Evolutionary conservation across 192 early-diverging fungal genomes (phyloP), one percentile per base, ranked within the genome.

Genomic region (Pilobolus umbonatus): DNA sequence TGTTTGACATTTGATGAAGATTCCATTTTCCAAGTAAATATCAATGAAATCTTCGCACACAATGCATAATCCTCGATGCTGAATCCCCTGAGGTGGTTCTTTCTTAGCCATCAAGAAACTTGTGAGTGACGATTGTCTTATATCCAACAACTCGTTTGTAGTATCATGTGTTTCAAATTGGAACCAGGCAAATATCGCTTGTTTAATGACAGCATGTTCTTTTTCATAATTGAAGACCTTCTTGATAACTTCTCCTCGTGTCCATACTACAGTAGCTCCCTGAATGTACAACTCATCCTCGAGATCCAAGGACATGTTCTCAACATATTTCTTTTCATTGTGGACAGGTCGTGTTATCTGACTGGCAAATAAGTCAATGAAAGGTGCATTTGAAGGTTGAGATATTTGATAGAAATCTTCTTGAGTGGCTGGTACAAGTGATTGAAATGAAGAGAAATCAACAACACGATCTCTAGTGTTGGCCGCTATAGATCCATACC

Each of bases 111-210:
- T 12, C 6, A 0, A 5, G 4, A 17, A 12, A 42, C 39, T 17
- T 42, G 4, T 17, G 11, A 25, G 26, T 25, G 10, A 9, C 21
- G 10, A 17, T 14, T 8, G 24, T 17, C 19, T 17, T 47, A 22
- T 47, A 47, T 47, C 21, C 19, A 25, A 9, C 22, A 7, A 5
- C 19, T 9, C 14, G 21, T 28, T 28, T 17, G 10, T 26, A 4
- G 26, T 30, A 29, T 36, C 38, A 42, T 43, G 38, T n/a, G 39
- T 29, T 19, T 21, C 43, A 28, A 15, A 36, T 38, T 15, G 5
- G 19, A 59, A 48, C 57, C 57, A 59, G 26, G 57, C 30, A 28
- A 59, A 59, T 17, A 59, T 25, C 0, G 34, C 57, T n/a, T 47
- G 12, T 35, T 48, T n/a, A 25, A 59, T 59, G 7, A 39, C 31